Base-by-base conservation (phyloP, 345 rosid genomes). In the Raphanus raphanistrum region DNA sequence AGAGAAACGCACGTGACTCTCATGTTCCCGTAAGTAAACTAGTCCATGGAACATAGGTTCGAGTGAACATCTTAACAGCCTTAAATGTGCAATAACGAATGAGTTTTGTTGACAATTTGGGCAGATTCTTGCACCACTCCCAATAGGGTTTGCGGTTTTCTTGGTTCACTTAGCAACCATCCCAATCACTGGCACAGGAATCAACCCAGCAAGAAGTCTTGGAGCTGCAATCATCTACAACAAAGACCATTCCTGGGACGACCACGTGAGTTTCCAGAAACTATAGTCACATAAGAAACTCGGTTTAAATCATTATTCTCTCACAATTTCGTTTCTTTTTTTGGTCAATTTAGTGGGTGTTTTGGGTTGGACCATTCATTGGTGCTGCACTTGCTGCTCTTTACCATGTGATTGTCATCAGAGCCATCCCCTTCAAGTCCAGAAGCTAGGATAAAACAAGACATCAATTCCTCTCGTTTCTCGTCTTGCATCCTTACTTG, bases 371-470 rank as follows among this genome's bases (percentile, higher is more conserved):
- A 9, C 94, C 94, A 12, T 88, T 90, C 71, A 65, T 87, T 29
- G 94, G 94, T 1, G 94, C 94, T 32, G 90, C 86, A 9, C 84
- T 90, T 21, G 94, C 94, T 35, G 94, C 94, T 54, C 71, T 90
- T 0, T 90, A 90, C 83, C 94, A 88, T 73, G 80, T 70, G 32
- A 86, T 88, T 25, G 87, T 90, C 80, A 90, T 90, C 79, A 87
- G 94, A 79, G 94, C 94, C 77, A 85, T 90, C 26, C 90, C 94
- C 11, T 90, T 90, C 80, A 90, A 88, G 76, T 68, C 74, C 55
- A 75, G 76, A 60, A 75, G 35, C 72, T 75, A 79, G 61, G 45
- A 62, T 35, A 66, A 71, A 65, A 5, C 25, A 21, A 71, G 76
- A 77, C 66, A 54, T 17, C 71, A 71, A 63, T 50, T 64, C 36